Percentiles rank a stretch among this genome's conserved stretches.
Conservation (phyloP, 768 basidiomycete species). For the Lactarius sanguifluus region DNA sequence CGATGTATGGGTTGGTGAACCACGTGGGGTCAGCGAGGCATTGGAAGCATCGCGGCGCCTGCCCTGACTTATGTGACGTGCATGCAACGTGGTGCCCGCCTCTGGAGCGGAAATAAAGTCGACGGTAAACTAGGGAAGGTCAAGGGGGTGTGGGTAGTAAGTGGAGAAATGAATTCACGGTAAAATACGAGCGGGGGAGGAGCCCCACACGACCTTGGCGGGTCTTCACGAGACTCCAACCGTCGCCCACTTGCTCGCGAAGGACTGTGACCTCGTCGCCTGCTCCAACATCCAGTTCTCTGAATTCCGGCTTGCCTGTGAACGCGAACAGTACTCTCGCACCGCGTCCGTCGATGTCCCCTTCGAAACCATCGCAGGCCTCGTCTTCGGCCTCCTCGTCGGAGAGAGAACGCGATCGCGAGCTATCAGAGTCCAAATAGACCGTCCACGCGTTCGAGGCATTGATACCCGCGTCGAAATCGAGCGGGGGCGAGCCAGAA, state of each 20-base stretch:
- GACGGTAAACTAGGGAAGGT: constrained; percentile 54
- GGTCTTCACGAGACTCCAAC: constrained; percentile 74
- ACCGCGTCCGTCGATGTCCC: constrained; percentile 42
- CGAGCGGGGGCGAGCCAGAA: constrained; percentile 29
- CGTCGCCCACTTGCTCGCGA: constrained; percentile 69
- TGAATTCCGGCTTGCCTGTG: constrained; percentile 71
- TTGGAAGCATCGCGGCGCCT: constrained; percentile 42
- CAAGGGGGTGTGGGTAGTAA: constrained; percentile 9
- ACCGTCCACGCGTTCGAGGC: constrained; percentile 77
- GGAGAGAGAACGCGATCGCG: constrained; percentile 45
- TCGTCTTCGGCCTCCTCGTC: constrained; percentile 47
- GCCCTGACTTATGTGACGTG: constrained; percentile 29
- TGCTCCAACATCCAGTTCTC: constrained; percentile 65
- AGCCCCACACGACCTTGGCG: constrained; percentile 58
- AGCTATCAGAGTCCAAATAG: constrained; percentile 44
- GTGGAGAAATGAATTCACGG: constrained; percentile 44
- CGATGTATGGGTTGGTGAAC: constrained; percentile 35
- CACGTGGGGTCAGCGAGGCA: constrained; percentile 51
- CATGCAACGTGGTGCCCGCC: constrained; percentile 39
- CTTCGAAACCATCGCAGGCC: constrained; percentile 35
- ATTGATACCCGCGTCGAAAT: constrained; percentile 78
- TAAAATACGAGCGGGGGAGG: constrained; percentile 70
- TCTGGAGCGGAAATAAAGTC: constrained; percentile 56
- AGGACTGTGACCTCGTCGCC: constrained; percentile 72
- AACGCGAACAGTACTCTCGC: constrained; percentile 75